phyloP scores from a whole-genome alignment of 163 green algal species.

The Chlorella variabilis region DNA sequence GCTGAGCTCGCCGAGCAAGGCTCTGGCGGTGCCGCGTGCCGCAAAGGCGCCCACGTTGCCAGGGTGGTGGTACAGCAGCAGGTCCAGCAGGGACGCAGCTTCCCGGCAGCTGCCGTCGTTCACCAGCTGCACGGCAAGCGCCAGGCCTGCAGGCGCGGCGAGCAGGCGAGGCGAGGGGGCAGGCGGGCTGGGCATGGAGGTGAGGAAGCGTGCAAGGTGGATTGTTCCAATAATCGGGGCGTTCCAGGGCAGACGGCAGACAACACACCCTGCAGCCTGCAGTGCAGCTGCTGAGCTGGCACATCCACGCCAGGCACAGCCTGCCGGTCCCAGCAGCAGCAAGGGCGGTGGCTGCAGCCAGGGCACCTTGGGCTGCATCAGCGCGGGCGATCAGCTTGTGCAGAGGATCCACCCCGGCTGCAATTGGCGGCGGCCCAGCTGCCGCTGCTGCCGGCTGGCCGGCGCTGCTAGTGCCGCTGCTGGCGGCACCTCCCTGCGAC shows the following conservation, averaged over 20 bases:
- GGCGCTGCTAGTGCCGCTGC: neutral
- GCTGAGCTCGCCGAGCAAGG: constrained; percentile 67
- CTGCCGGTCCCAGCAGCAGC: neutral
- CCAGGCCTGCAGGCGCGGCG: constrained; percentile 25
- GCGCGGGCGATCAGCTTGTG: constrained; percentile 15
- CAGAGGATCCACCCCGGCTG: constrained; percentile 11
- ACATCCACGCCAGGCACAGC: neutral
- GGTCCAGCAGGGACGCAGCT: constrained; percentile 72
- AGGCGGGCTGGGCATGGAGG: neutral
- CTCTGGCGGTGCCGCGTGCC: constrained; percentile 78
- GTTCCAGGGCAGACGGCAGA: no score
- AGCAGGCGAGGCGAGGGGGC: neutral
- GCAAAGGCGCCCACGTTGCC: constrained; percentile 69
- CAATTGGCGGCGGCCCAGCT: neutral
- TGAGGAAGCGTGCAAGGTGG: neutral
- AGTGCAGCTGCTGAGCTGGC: no score
- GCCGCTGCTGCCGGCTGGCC: neutral
- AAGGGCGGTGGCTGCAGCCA: neutral
- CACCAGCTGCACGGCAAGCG: constrained; percentile 72
- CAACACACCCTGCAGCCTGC: no score
- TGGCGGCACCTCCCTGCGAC: no score
- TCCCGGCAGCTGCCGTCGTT: constrained; percentile 73
- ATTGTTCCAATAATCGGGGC: no score
- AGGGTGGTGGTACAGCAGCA: constrained; percentile 58
- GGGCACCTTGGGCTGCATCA: constrained; percentile 25